phyloP scores from a whole-genome alignment of 768 basidiomycete genomes.

The Lentinula boryana region DNA sequence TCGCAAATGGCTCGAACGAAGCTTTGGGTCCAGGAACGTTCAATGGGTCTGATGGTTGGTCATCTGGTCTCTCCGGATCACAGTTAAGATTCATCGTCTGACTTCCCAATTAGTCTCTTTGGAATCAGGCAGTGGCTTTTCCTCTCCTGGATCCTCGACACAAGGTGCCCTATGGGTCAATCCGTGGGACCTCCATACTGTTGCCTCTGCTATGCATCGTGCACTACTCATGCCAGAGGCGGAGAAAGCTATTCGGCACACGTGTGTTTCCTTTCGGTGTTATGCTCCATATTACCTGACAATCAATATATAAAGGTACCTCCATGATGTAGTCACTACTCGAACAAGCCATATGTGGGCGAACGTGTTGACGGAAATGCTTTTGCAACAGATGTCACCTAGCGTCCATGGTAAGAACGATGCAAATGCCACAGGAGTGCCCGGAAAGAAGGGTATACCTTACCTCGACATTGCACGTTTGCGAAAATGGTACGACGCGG shows the following conservation, averaged over 20 bases:
- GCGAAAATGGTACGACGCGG: neutral
- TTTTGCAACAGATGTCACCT: conserved; percentile 65
- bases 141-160: neutral
- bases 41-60: neutral
- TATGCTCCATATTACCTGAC: neutral
- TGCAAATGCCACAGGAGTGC: neutral
- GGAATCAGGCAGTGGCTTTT: neutral
- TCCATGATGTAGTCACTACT: conserved; percentile 82
- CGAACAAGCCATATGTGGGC: conserved; percentile 98
- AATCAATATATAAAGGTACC: conserved; percentile 22
- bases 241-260: conserved; percentile 75
- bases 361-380: conserved; percentile 80
- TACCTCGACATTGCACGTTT: conserved; percentile 22
- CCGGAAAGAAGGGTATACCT: conserved; percentile 77
- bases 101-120: neutral
- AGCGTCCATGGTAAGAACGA: neutral
- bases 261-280: conserved; percentile 3
- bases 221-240: conserved; percentile 75
- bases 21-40: neutral
- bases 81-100: neutral
- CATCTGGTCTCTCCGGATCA: neutral
- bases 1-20: neutral
- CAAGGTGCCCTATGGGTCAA: conserved; percentile 86
- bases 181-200: conserved; percentile 92
- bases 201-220: conserved; percentile 84